These are phyloP conservation scores for Pleurotus eryngii DNA, from an alignment of 768 basidiomycete genomes.

Conservation along the genomic window DNA sequence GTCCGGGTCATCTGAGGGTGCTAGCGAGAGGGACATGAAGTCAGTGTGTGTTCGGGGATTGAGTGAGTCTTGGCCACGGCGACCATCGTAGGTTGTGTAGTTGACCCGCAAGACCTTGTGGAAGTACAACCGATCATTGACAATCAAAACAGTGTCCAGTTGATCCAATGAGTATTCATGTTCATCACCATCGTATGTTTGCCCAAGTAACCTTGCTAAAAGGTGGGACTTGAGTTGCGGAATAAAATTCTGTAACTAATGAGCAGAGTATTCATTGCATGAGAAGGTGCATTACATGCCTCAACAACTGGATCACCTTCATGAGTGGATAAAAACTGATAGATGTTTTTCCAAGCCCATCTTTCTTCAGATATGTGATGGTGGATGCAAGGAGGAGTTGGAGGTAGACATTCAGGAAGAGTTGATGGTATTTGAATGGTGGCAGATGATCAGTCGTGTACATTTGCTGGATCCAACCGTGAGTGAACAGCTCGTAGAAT, in stretches of 20 bases:
- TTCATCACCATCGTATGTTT: constrained; percentile 14
- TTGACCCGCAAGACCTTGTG: constrained; percentile 18
- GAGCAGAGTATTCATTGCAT: too few species aligned
- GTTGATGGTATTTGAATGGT: not conserved
- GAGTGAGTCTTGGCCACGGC: constrained; percentile 20
- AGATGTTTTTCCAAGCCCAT: constrained; percentile 7
- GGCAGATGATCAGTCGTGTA: not conserved
- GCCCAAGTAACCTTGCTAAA: constrained; percentile 20
- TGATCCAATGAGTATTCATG: constrained; percentile 13
- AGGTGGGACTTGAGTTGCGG: constrained; percentile 25
- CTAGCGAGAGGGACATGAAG: constrained; percentile 18
- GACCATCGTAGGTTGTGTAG: constrained; percentile 28
- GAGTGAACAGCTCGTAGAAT: constrained; percentile 3
- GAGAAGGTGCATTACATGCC: constrained; percentile 4
- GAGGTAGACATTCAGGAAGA: constrained; percentile 3
- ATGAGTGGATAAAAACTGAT: constrained; percentile 10
- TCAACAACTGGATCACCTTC: constrained; percentile 15
- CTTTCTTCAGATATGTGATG: constrained; percentile 16
- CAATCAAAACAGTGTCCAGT: constrained; percentile 10
- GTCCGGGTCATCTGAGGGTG: not conserved
- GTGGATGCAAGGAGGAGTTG: constrained; percentile 8
- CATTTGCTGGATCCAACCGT: constrained; percentile 12
- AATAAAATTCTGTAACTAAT: constrained; percentile 19
- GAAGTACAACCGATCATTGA: constrained; percentile 20
- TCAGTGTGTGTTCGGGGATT: constrained; percentile 22